Conservation (phyloP, 1,284 basidiomycete species). For the Xanthoconium separans region DNA sequence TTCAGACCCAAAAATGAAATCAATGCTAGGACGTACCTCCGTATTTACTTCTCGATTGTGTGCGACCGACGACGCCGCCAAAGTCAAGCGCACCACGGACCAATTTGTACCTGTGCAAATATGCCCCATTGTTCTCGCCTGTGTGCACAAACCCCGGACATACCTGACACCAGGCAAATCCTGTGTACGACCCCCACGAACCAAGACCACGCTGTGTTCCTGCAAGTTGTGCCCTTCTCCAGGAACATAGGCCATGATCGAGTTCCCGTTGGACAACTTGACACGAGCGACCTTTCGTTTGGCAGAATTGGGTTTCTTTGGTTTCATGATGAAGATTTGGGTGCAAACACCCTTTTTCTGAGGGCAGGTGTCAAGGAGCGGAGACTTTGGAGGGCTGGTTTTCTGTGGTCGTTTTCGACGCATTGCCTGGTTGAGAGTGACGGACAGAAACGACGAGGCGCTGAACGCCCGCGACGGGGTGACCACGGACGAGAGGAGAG, state of each 20-base stretch:
- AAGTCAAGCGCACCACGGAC: constrained; percentile 94
- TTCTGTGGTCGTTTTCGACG: constrained; percentile 55
- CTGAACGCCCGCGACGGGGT: constrained; percentile 59
- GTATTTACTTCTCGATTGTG: constrained; percentile 87
- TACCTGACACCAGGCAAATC: constrained; percentile 97
- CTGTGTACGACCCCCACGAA: constrained; percentile 93
- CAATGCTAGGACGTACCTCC: constrained; percentile 64
- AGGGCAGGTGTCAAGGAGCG: constrained; percentile 74
- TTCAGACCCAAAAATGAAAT: constrained; percentile 3
- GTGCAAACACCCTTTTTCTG: constrained; percentile 91
- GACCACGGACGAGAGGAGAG: constrained; percentile 8
- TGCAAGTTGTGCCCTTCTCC: constrained; percentile 99
- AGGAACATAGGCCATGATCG: constrained; percentile 91
- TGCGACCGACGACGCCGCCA: constrained; percentile 85
- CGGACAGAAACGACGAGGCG: constrained; percentile 51
- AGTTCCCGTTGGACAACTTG: constrained; percentile 89
- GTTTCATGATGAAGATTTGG: constrained; percentile 81
- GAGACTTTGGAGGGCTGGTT: constrained; percentile 60
- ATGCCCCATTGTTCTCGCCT: constrained; percentile 2
- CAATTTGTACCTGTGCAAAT: constrained; percentile 81
- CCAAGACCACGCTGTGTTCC: constrained; percentile 94
- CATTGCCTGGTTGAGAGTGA: constrained; percentile 84
- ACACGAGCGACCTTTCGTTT: constrained; percentile 97
- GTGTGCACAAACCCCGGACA: constrained; percentile 30
- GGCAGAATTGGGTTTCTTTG: constrained; percentile 99